Conservation (phyloP, 805 yeast genomes). For the Nakazawaea siamensis region DNA sequence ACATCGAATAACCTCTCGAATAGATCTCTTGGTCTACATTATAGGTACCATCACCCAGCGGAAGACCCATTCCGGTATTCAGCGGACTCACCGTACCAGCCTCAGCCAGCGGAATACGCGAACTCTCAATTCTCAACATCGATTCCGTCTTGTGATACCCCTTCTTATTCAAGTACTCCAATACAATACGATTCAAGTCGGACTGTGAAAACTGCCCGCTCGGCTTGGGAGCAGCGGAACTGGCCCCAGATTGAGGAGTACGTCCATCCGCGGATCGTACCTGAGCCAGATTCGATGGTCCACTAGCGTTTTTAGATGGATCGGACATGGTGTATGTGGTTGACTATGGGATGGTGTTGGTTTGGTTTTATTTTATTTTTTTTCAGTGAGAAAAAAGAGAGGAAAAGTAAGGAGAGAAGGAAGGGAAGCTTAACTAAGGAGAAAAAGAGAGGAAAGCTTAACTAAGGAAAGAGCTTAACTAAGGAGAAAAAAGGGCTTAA, state of each 20-base stretch:
- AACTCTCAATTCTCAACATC: constrained; percentile 80
- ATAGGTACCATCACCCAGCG: constrained; percentile 25
- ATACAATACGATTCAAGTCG: constrained; percentile 83
- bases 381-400: too few species aligned
- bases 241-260: too few species aligned
- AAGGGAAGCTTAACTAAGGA: too few species aligned
- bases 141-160: constrained; percentile 95
- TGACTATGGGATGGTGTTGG: too few species aligned
- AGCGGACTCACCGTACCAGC: constrained; percentile 41
- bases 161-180: constrained; percentile 86
- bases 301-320: background rate
- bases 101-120: constrained; percentile 49
- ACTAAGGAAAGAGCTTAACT: too few species aligned
- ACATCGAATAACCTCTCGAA: constrained; percentile 70
- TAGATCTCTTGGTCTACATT: constrained; percentile 62
- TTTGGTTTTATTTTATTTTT: too few species aligned
- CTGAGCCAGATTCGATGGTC: background rate
- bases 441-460: too few species aligned
- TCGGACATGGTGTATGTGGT: background rate
- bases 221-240: background rate
- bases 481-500: too few species aligned
- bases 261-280: constrained; percentile 4
- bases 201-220: constrained; percentile 57
- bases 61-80: constrained; percentile 24
- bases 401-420: too few species aligned